Evolutionary conservation across 768 basidiomycete species (phyloP).

Genomic region (Panaeolus cyanescens): DNA sequence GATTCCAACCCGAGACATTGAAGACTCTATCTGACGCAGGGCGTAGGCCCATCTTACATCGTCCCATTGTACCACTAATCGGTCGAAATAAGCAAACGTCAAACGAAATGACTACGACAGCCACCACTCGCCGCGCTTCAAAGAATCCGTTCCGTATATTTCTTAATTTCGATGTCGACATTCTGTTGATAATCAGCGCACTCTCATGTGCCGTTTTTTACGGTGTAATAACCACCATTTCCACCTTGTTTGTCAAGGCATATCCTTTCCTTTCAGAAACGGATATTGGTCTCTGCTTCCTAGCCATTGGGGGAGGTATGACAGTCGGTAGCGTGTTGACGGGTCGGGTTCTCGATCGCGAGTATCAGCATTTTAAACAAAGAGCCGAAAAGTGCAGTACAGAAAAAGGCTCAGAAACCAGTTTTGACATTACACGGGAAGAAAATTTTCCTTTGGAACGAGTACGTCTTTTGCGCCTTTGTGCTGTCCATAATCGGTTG

Average conservation of each 20-base stretch:
- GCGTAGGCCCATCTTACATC: constrained; percentile 49
- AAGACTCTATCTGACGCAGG: constrained; percentile 57
- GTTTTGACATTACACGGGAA: constrained; percentile 18
- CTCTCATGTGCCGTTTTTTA: constrained; percentile 59
- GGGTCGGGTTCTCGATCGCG: constrained; percentile 66
- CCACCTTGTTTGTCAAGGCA: constrained; percentile 55
- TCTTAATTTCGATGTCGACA: constrained; percentile 54
- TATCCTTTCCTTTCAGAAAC: constrained; percentile 67
- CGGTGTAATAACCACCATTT: constrained; percentile 59
- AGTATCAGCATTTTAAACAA: constrained; percentile 50
- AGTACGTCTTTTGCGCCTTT: constrained; percentile 18
- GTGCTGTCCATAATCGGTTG: no score
- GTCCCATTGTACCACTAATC: constrained; percentile 53
- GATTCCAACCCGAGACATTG: constrained; percentile 55
- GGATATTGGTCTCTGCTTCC: constrained; percentile 74
- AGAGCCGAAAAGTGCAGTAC: constrained; percentile 20
- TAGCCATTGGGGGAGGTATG: constrained; percentile 76
- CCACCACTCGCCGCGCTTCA: constrained; percentile 40
- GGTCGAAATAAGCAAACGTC: constrained; percentile 25
- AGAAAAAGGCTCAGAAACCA: constrained; percentile 2
- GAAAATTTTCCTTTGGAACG: constrained; percentile 60
- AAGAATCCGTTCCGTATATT: constrained; percentile 61
- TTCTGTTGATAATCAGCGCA: constrained; percentile 53
- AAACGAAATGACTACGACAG: constrained; percentile 22
- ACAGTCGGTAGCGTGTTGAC: constrained; percentile 56